Base-by-base conservation (phyloP, 2,329 filamentous ascomycete species). In the Monilinia fructicola region DNA sequence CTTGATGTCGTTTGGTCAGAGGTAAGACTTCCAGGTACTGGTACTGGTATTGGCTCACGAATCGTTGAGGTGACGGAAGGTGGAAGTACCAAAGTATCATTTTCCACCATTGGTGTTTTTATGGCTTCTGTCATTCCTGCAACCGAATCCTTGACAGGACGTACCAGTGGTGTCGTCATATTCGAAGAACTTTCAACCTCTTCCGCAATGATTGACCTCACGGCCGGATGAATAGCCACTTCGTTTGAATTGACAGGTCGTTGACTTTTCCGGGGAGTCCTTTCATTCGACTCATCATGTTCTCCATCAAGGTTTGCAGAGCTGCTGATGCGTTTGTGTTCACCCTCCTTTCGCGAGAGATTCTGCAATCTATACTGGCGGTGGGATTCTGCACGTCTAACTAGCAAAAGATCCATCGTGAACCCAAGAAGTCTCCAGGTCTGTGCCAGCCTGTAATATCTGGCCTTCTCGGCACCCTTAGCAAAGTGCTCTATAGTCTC, bases 161-260 rank as follows among this genome's bases (percentile, higher is more conserved):
- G 79, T 2, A 82, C 86, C 7, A 87, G 75, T 0, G 87, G 87
- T 0, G 86, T 89, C 1, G 85, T 79, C 35, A 86, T 80, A 68
- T 87, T 87, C 1, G 86, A 89, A 9, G 85, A 87, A 73, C 84
- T 88, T 68, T 87, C 86, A 26, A 85, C 80, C 66, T 87, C 86
- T 65, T 76, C 74, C 2, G 67, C 59, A 54, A 73, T 67, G 12
- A 73, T 69, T 23, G 69, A 68, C 48, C 66, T 71, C 56, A 70
- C 61, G 11, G 67, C 64, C 40, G 61, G 67, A 58, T 71, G 68
- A 16, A 68, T 28, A 52, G 70, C 68, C 50, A 65, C 70, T 16
- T 70, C 67, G 50, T 66, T 48, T 26, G 70, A 66, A 14, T 64
- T 58, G 23, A 61, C 58, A 16, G 66, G 35, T 35, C 60, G 70